These are phyloP conservation scores for Garcileccinum viscosum DNA, from an alignment of 1,284 basidiomycete species.

Conservation along the genomic window DNA sequence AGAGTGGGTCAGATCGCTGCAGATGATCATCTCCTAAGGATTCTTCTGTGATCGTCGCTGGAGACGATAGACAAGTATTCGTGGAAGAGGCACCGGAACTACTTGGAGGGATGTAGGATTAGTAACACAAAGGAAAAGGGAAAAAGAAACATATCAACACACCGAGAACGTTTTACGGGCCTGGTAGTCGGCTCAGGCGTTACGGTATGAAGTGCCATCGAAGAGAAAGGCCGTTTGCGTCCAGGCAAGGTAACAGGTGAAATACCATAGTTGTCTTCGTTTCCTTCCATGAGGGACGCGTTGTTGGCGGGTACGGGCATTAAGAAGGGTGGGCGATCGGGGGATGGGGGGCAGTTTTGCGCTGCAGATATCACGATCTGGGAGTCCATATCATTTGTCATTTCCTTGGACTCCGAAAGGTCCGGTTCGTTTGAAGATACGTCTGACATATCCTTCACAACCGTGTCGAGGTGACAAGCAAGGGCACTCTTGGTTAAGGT, in stretches of 20 bases:
- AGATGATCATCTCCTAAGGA: background rate
- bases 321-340: background rate
- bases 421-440: background rate
- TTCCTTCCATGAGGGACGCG: constrained; percentile 1
- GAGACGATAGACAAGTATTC: constrained; percentile 8
- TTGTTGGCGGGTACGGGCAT: constrained; percentile 3
- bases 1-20: background rate
- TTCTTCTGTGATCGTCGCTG: constrained; percentile 1
- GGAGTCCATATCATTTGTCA: background rate
- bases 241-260: constrained; percentile 17
- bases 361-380: background rate
- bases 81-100: background rate
- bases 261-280: constrained; percentile 10
- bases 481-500: background rate
- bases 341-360: constrained; percentile 1
- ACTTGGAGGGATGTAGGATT: background rate
- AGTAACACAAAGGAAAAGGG: background rate
- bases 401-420: background rate
- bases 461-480: background rate
- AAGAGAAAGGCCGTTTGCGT: constrained; percentile 23
- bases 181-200: background rate
- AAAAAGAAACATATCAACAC: background rate
- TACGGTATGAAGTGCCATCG: background rate
- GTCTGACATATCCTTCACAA: background rate
- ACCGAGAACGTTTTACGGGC: background rate